Evolutionary conservation across 1,284 basidiomycete species (phyloP), one percentile per base, ranked within the genome.

Genomic region (Mycosarcoma mackinlayi): DNA sequence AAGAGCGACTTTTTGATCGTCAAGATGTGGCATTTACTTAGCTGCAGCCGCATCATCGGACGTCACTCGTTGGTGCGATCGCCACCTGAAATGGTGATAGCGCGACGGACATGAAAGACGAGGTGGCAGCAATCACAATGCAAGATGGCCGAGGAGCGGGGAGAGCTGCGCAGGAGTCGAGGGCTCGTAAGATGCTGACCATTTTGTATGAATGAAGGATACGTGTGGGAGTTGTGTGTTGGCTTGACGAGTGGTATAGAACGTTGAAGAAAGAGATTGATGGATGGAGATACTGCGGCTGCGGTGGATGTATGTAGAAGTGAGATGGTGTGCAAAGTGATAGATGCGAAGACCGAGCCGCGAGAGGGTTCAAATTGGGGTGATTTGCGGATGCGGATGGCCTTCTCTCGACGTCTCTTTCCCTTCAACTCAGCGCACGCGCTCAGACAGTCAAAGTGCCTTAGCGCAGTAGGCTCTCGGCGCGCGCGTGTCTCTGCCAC

Each of bases 171-270:
- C 30, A 21, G 31, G 27, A 18, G 31, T 45, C 52, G 42, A 56
- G 37, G 33, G 46, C 34, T 53, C 48, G 62, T 46, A 11, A 34
- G 39, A 59, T 65, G 62, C 62, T 65, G 62, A 65, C 62, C 62
- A 65, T 65, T 46, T 54, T 65, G 56, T 45, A 6, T 8, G 13
- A 9, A 7, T 9, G 8, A 38, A 6, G 18, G 1, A 13, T 21
- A 19, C 6, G 8, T 21, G 8, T 38, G 37, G 33, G n/a, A 8
- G 16, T 16, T 40, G 38, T 27, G 18, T 13, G 30, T 18, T 35
- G 39, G 54, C 47, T 55, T 55, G 42, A 39, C 27, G 49, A 30
- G 31, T 18, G 23, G 21, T 13, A 24, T 19, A 7, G 25, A 27
- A 30, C 9, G 31, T 4, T 40, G 24, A 27, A 34, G 30, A 39